Base-by-base conservation (phyloP, 768 basidiomycete species). In the Trametes maxima region DNA sequence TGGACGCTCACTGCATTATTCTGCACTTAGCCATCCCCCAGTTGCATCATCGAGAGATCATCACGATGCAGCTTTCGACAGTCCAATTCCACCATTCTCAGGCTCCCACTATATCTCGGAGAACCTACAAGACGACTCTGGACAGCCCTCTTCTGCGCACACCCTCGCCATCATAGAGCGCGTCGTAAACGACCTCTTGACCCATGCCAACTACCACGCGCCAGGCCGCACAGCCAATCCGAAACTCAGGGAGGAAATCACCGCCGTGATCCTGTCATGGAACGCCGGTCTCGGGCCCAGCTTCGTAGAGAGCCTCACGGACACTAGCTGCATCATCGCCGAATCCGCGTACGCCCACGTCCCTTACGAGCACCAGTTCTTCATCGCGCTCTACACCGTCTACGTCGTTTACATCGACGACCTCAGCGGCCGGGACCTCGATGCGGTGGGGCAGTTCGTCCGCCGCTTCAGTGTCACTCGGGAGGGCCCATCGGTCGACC, bases 371-470 rank as follows among this genome's bases (percentile, higher is more conserved):
- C 72, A 69, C 1, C 68, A 68, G 51, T 68, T 77, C 8, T 70
- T 73, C 60, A 75, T 80, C 36, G 73, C 77, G 6, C 69, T 80
- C 11, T 80, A 72, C 63, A 81, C 79, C 1, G 72, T 77, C 0
- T 76, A 72, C 45, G 54, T 70, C 19, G 73, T 73, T 49, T 75
- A 65, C 43, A 56, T 75, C 35, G 80, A 82, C 61, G 79, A 81
- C 59, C 65, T 71, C 16, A 60, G 66, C 2, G 35, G 50, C 17
- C 40, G 48, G 10, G 71, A 75, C 53, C 47, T 59, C n/a, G 63
- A 60, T 3, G 61, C 68, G 7, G 64, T 79, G 13, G 68, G 71
- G 13, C 59, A 62, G 16, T 81, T 81, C 68, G 73, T 72, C 24
- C 65, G 72, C 21, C 62, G 73, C 0, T 76, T 80, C 45, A 33